Evolutionary conservation across 495 filamentous ascomycete genomes (phyloP), one percentile per base, ranked within the genome.

Genomic region (Tuber microsphaerosporum): DNA sequence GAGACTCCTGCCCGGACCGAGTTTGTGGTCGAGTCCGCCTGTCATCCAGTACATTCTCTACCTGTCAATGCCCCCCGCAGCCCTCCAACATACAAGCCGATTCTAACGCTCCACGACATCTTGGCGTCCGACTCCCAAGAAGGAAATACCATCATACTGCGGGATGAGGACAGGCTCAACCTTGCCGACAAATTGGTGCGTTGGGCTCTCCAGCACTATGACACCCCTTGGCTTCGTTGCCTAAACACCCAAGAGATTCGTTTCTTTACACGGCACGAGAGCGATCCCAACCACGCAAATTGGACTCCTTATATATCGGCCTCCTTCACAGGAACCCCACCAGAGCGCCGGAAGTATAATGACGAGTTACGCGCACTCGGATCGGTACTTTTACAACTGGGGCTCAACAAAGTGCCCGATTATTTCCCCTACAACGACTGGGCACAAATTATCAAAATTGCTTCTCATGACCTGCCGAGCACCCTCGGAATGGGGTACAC

Each of bases 331-430:
- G 2, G 2, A 14, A 1, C n/a, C 22, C 3, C n/a, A 61, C 10
- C 2, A 0, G 9, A 5, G 22, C 8, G 2, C 8, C 8, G 8
- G 2, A 1, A 31, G 3, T 2, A 0, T 4, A n/a, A n/a, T 2
- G 22, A 12, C 2, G 48, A 12, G n/a, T n/a, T 31, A 1, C 26
- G 26, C 14, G 51, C 51, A 4, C 51, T 61, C 26, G 51, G 51
- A 14, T 61, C 14, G 51, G 51, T 61, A n/a, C 51, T 61, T 31
- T 61, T 61, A 26, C n/a, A 61, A 9, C 51, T 61, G 0, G 51
- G 51, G n/a, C 51, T 61, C 51, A 0, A 26, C 8, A 2, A 3
- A 26, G n/a, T 9, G 22, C 10, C 12, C 51, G 9, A 0, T 26
- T 10, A 61, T 61, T 9, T 14, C 22, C 22, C 9, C 7, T 2